Evolutionary conservation across 2,329 filamentous ascomycete species (phyloP), one percentile per base, ranked within the genome.

Genomic region (Xylaria multiplex): DNA sequence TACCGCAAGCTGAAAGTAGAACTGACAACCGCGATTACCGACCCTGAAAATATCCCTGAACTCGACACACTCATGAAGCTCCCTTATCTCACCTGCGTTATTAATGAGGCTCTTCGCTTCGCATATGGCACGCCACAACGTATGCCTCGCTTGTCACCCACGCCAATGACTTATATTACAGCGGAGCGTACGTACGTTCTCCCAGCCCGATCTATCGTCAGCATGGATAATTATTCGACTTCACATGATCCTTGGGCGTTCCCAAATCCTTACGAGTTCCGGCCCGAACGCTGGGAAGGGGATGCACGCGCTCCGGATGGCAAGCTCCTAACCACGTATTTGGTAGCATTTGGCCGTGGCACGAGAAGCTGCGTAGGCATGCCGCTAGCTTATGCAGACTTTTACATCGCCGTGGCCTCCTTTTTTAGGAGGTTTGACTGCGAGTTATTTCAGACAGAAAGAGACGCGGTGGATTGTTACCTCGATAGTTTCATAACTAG

Each of bases 61-160:
- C 30, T 54, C 4, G 32, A 30, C 16, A 42, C 13, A 2, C 52
- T 54, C 30, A 32, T n/a, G 52, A 4, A 13, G 32, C 32, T 54
- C 32, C 52, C 52, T 5, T 54, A 54, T 22, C 35, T 54, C 11
- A 54, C 5, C 30, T 37, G 27, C 30, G 52, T 54, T 6, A 19
- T 54, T 4, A 54, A 22, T 32, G 52, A 54, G 7, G 3, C 52
- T 16, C 35, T 54, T 16, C 52, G 52, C 52, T 35, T 54, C n/a
- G 11, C 30, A 3, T 35, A 22, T 6, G 52, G 52, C 30, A 37
- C 30, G 9, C 9, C 52, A 16, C 30, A 30, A n/a, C 52, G 52
- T 32, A 54, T 37, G 5, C 27, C 30, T 9, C 52, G 52, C 7
- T 9, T 35, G 2, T 54, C 52, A 3, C 52, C 24, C 6, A 32